Evolutionary conservation across 257 asterid genomes (phyloP), one percentile per base, ranked within the genome.

Genomic region (Sherardia arvensis): DNA sequence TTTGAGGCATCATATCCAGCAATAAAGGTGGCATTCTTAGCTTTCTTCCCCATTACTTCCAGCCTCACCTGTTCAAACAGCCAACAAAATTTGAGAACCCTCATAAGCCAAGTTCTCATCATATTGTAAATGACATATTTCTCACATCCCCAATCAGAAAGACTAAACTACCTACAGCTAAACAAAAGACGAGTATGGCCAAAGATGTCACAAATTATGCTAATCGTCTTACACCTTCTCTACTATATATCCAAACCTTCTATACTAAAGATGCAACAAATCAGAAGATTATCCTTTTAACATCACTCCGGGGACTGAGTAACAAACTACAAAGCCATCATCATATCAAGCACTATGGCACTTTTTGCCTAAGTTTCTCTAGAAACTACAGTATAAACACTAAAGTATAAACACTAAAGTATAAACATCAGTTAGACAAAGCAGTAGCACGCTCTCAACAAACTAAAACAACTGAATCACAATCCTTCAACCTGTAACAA

Each of bases 21-120:
- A 20, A 92, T 89, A 45, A 74, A 87, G 4, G 93, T 85, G 0
- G 97, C 97, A 63, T 92, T 92, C 72, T 87, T 92, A 0, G 95
- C 97, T 76, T 87, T 89, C 78, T 92, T 92, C 32, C 99, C 95
- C 84, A 92, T 85, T 36, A 92, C 97, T 79, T 92, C 99, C 69
- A 92, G 71, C 77, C 73, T 85, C 77, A 76, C 95, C 97, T 88
- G 69, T 38, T 33, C 26, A 64, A 45, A 30, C 66, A 66, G 54
- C 22, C 62, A 48, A 23, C 12, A 25, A 8, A 54, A 43, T 25
- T 53, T 22, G 5, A 25, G 53, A 36, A 56, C 4, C 63, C 45
- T 48, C 2, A 14, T 18, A 21, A 34, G 55, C 32, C 32, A 53
- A n/a, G n/a, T n/a, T n/a, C n/a, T n/a, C n/a, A n/a, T n/a, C n/a